These are phyloP conservation scores for Globisporangium emineosum DNA, from an alignment of 352 stramenopile genomes.

Conservation along the genomic window DNA sequence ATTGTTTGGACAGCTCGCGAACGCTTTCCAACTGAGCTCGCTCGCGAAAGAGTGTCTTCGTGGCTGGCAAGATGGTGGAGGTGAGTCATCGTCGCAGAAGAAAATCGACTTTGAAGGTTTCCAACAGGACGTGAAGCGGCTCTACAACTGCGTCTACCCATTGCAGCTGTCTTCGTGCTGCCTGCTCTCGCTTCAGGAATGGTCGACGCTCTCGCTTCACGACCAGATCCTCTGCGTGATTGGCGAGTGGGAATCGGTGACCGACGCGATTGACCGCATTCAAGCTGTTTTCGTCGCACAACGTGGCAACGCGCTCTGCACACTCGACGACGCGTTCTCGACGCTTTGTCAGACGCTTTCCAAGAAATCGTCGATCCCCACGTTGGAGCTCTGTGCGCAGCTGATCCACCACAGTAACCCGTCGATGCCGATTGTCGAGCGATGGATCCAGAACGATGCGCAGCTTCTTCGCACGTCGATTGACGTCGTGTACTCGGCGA, in stretches of 20 bases:
- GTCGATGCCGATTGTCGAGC: conserved; percentile 28
- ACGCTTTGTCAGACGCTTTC: conserved; percentile 39
- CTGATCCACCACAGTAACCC: conserved; percentile 67
- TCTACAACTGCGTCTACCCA: conserved; percentile 58
- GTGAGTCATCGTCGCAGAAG: neutral
- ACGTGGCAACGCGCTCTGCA: conserved; percentile 28
- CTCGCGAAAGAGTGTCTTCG: conserved; percentile 32
- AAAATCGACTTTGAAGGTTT: conserved; percentile 46
- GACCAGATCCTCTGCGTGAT: conserved; percentile 54
- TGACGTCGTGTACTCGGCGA: conserved; percentile 30
- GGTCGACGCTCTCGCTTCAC: conserved; percentile 47
- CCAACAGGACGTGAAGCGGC: conserved; percentile 43
- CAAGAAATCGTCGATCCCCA: conserved; percentile 24
- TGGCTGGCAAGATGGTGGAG: conserved; percentile 21
- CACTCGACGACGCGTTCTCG: conserved; percentile 51
- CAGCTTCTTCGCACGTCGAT: conserved; percentile 57
- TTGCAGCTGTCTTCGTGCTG: conserved; percentile 39
- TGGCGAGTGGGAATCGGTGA: conserved; percentile 23
- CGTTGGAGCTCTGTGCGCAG: conserved; percentile 46
- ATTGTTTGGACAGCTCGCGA: conserved; percentile 51
- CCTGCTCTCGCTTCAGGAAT: conserved; percentile 48
- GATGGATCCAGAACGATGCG: conserved; percentile 66
- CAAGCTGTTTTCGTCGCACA: conserved; percentile 46
- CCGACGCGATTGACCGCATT: conserved; percentile 38
- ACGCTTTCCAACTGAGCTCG: conserved; percentile 41